A percentile compares a stretch with the other conserved stretches of the same genome.
Conservation (phyloP, 768 basidiomycete species). For the Kwoniella bestiolae region DNA sequence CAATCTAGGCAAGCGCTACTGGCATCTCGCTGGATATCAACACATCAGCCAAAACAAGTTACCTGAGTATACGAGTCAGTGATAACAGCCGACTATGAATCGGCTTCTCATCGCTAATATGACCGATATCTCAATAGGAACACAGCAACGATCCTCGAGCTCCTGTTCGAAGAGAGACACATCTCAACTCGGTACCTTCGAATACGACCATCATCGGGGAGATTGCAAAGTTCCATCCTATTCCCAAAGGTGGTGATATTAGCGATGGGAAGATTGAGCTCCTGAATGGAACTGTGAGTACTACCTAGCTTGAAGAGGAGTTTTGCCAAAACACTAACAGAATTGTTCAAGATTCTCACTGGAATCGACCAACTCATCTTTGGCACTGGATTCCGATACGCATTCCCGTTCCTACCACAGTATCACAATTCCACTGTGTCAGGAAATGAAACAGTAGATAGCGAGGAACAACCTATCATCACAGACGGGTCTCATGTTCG, state of each 20-base stretch:
- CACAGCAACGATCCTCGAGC: conserved; percentile 27
- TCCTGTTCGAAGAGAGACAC: conserved; percentile 13
- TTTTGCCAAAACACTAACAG: no score
- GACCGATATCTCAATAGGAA: not conserved
- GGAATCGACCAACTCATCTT: conserved; percentile 13
- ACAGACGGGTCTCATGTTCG: conserved; percentile 26
- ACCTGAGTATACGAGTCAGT: conserved; percentile 14
- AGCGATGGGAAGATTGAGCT: conserved; percentile 16
- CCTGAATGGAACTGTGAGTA: conserved; percentile 22
- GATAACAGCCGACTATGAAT: no score
- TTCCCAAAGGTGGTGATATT: not conserved
- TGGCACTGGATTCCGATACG: conserved; percentile 58
- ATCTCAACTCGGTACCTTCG: conserved; percentile 1
- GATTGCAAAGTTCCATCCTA: conserved; percentile 14
- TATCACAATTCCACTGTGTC: conserved; percentile 48
- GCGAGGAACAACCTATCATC: conserved; percentile 23
- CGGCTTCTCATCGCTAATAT: no score
- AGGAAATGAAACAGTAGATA: not conserved
- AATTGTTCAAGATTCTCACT: conserved; percentile 19
- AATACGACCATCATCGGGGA: conserved; percentile 21
- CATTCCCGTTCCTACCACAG: conserved; percentile 61
- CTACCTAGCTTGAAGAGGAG: not conserved
- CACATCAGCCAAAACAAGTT: conserved; percentile 3
- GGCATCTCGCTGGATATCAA: conserved; percentile 17
- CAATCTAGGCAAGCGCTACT: conserved; percentile 15